These are phyloP conservation scores for Cucumis sativus DNA, from an alignment of 306 rosid genomes.

Conservation along the genomic window Cucumber_9930_V3 NC_026659.2:26955501-26956000, in stretches of 20 bases:
- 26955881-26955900: constrained; percentile 4
- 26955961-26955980: constrained; percentile 86
- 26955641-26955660: neutral
- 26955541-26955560: neutral
- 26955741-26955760: neutral
- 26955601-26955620: neutral
- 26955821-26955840: constrained; percentile 58
- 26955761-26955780: constrained; percentile 8
- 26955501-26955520: neutral
- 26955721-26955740: neutral
- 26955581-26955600: neutral
- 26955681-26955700: neutral
- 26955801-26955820: constrained; percentile 71
- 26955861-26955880: constrained; percentile 7
- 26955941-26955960: constrained; percentile 77
- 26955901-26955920: constrained; percentile 26
- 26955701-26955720: neutral
- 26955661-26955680: neutral
- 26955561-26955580: neutral
- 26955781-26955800: constrained; percentile 63
- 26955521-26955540: neutral
- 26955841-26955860: constrained; percentile 23
- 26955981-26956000: constrained; percentile 41
- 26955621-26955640: neutral
- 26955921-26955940: constrained; percentile 55